Evolutionary conservation across 1,284 basidiomycete species (phyloP), one percentile per base, ranked within the genome.

Genomic region (Leccinum pachyderme): DNA sequence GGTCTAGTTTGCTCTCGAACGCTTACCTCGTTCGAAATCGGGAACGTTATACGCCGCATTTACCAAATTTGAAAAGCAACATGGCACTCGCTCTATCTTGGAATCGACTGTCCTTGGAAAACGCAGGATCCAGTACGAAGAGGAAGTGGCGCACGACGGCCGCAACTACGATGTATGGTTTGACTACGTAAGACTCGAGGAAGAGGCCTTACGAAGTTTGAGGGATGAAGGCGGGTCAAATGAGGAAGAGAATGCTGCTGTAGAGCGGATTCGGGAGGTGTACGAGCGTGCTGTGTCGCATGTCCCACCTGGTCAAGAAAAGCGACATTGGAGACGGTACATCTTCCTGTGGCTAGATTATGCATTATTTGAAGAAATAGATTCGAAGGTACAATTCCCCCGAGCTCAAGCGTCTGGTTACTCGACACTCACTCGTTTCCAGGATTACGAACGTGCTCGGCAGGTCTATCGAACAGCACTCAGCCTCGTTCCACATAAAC

Each of bases 91-190:
- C 18, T 81, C 84, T 15, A 89, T 92, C 0, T 86, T 99, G 24
- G 96, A 98, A 71, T 83, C 88, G 28, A 99, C 96, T 3, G 96
- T 99, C 1, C 81, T 98, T 0, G 95, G 95, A 47, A 99, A 98
- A 73, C 84, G 97, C 25, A 82, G 96, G 45, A 97, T 99, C 56
- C 95, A 99, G 68, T 99, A 99, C 70, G 96, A 98, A 70, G 95
- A 97, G 63, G 95, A 98, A 72, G 72, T 98, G 2, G 73, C 83
- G 6, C 89, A 95, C 58, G 93, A 97, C 61, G 84, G 90, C 1
- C 84, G 87, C 35, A 97, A 98, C 72, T 99, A 98, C 66, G 96
- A 99, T 72, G 90, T 91, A 1, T 99, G 97, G 97, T 98, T 98
- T 70, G 97, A 98, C 67, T 97, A 97, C 65, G 83, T 93, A 11